Evolutionary conservation across 352 stramenopile species (phyloP).

Genomic region (Phytopythium kandeliae): DNA sequence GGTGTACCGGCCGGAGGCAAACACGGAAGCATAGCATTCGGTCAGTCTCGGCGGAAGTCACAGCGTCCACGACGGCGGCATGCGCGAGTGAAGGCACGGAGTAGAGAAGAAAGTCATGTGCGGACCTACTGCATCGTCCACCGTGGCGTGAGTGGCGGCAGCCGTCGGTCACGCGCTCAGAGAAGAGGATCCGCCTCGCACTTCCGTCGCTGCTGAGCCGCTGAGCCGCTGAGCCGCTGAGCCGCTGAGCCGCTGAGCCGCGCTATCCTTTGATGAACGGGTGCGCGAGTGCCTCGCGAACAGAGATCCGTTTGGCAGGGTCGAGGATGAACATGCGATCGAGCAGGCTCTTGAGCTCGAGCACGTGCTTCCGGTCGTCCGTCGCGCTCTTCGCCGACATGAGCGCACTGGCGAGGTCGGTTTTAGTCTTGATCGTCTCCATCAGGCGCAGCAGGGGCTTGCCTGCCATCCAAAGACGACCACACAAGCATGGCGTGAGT

Average conservation of each 20-base stretch:
- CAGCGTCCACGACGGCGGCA: not conserved
- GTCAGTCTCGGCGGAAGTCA: conserved; percentile 2
- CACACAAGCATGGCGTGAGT: conserved; percentile 3
- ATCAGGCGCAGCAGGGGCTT: conserved; percentile 73
- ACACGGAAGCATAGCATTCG: conserved; percentile 5
- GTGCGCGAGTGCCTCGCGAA: conserved; percentile 72
- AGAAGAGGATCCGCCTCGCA: too few species aligned
- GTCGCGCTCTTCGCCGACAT: conserved; percentile 54
- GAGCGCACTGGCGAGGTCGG: conserved; percentile 46
- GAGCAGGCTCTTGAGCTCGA: conserved; percentile 65
- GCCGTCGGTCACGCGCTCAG: not conserved
- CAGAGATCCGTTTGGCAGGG: conserved; percentile 67
- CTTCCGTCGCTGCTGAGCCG: too few species aligned
- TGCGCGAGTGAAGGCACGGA: not conserved
- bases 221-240: too few species aligned
- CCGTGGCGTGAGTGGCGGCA: not conserved
- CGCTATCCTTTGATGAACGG: conserved; percentile 59
- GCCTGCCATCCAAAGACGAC: conserved; percentile 17
- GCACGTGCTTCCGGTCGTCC: conserved; percentile 59
- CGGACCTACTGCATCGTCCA: conserved; percentile 4
- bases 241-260: not conserved
- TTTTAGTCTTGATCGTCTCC: conserved; percentile 56
- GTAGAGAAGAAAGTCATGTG: not conserved
- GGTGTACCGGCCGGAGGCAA: not conserved
- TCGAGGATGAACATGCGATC: conserved; percentile 84